Base-by-base conservation (phyloP, 257 asterid genomes). In the Ballota nigra region DNA sequence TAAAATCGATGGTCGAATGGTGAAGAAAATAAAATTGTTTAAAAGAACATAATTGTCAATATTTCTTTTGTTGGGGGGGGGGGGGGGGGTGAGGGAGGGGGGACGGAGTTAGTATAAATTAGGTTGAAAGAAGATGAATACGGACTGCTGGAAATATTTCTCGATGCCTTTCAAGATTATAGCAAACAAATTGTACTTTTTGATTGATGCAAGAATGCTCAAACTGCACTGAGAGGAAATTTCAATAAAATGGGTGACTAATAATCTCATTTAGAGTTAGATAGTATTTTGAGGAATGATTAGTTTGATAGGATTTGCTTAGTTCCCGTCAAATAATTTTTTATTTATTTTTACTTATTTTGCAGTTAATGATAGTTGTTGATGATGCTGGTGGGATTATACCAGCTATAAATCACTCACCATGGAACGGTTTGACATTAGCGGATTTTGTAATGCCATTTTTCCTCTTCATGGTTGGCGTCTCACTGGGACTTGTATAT, bases 381-480 rank as follows among this genome's bases (percentile, higher is more conserved):
- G 96, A 88, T 76, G 71, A 83, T 72, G 90, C 82, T 66, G 96
- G 96, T 58, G 87, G 90, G 62, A 36, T 86, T 38, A 58, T 86
- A 43, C 96, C 96, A 33, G 57, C 83, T 47, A 88, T 88, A 78
- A 88, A 86, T 79, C 96, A 88, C 70, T 85, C 96, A 16, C 96
- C 92, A 9, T 88, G 96, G 96, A 71, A 84, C 53, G 96, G 96
- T 47, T 63, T 86, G 80, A 88, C 96, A 23, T 81, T 88, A 28
- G 96, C 96, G 3, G 96, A 89, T 83, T 75, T 85, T 49, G 96
- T 89, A 57, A 85, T 89, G 91, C 96, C 96, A 16, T 85, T 89
- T 83, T 89, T 89, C 78, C 89, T 89, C 64, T 89, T 86, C 75
- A 85, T 87, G 85, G 96, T 86, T 75, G 96, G 96, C 26, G 78